Conservation (phyloP, 768 basidiomycete species). For the Podaxis sp. region DNA sequence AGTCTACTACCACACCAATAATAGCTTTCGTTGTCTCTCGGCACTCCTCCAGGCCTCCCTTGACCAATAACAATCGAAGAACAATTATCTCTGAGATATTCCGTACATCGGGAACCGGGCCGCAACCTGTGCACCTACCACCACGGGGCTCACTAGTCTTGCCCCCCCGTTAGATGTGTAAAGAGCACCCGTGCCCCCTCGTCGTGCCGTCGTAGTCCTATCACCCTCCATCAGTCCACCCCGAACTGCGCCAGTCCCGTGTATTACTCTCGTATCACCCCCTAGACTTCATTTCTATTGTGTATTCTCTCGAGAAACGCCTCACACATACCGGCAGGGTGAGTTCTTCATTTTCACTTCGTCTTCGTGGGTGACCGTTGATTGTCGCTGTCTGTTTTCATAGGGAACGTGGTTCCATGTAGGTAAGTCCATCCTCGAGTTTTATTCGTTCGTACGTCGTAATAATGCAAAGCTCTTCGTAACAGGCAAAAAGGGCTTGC, state of each 20-base stretch:
- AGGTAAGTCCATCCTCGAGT: conserved; percentile 28
- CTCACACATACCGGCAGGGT: conserved; percentile 57
- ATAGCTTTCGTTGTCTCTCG: conserved; percentile 2
- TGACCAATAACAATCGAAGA: conserved; percentile 1
- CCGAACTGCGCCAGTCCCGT: background rate
- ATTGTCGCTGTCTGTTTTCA: conserved; percentile 14
- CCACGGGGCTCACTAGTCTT: background rate
- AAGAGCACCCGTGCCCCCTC: conserved; percentile 7
- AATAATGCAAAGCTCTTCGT: conserved; percentile 6
- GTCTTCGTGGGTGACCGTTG: background rate
- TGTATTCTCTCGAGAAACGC: conserved; percentile 45
- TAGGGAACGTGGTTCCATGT: conserved; percentile 72
- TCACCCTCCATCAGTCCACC: background rate
- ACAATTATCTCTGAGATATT: background rate
- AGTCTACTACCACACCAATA: background rate
- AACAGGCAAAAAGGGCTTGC: conserved; percentile 60
- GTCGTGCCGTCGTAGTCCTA: background rate
- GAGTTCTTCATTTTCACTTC: conserved; percentile 22
- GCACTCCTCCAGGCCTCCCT: background rate
- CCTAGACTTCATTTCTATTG: background rate
- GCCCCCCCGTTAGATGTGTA: conserved; percentile 21
- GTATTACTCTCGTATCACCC: background rate
- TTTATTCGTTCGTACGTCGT: conserved; percentile 11
- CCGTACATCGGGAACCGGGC: conserved; percentile 7
- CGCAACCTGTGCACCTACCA: background rate